These are phyloP conservation scores for Plasmodium inui DNA, from an alignment of 169 alveolate species.

Conservation along the genomic window DNA sequence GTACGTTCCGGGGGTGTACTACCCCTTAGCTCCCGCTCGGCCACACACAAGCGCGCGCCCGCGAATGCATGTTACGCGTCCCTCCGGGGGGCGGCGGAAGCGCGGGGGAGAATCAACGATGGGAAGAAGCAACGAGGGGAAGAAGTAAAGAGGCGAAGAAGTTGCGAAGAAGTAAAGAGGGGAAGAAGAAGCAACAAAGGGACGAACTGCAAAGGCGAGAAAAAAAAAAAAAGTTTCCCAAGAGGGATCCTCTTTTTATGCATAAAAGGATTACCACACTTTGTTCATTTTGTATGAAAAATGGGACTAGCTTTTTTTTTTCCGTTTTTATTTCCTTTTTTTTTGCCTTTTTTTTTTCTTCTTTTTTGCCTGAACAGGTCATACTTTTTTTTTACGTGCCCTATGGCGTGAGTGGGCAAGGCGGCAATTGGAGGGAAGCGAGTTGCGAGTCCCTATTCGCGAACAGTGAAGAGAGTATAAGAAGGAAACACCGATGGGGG, in stretches of 20 bases:
- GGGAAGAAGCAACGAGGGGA: background rate
- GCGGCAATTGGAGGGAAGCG: background rate
- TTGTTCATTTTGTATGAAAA: constrained; percentile 8
- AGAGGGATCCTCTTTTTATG: constrained; percentile 4
- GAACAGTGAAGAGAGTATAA: background rate
- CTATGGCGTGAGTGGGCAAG: background rate
- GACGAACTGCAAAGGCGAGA: background rate
- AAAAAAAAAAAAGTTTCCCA: background rate
- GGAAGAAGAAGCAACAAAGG: background rate
- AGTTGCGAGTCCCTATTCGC: background rate
- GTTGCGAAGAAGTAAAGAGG: background rate
- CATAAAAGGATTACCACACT: background rate
- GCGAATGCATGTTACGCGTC: background rate
- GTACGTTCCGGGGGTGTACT: background rate
- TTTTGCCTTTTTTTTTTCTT: background rate
- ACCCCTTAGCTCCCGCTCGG: background rate
- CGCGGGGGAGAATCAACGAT: background rate
- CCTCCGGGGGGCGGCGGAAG: background rate
- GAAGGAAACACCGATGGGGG: background rate
- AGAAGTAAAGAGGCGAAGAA: background rate
- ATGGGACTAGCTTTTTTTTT: background rate
- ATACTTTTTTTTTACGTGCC: background rate
- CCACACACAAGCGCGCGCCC: background rate
- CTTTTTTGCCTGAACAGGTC: constrained; percentile 7
- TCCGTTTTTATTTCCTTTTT: background rate